phyloP scores from a whole-genome alignment of 1,284 basidiomycete species.

The Wallemia mellicola region DNA sequence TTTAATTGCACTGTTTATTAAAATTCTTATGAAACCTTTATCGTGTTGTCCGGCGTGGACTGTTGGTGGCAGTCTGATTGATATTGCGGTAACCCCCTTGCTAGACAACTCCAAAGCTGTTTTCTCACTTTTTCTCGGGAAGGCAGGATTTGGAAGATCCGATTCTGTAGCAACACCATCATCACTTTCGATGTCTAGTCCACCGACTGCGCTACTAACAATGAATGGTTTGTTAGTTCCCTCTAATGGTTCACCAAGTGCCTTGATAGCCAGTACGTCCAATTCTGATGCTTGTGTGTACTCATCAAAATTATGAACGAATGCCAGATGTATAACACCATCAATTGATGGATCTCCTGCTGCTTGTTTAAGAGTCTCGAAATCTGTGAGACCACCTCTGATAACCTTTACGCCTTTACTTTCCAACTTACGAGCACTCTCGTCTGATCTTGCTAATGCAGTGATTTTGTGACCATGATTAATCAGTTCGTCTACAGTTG shows the following conservation, averaged over 20 bases:
- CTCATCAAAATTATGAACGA: constrained; percentile 8
- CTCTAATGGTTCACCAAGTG: constrained; percentile 6
- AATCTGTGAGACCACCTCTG: constrained; percentile 7
- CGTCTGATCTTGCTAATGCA: constrained; percentile 9
- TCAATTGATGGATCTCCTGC: constrained; percentile 1
- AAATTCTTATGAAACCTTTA: not conserved
- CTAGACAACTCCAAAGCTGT: not conserved
- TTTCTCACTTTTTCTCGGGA: not conserved
- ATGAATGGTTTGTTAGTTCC: constrained; percentile 8
- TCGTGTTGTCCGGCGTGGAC: not conserved
- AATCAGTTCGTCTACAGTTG: constrained; percentile 8
- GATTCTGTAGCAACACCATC: not conserved
- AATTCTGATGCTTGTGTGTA: constrained; percentile 3
- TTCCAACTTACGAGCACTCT: constrained; percentile 6
- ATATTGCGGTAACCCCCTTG: not conserved
- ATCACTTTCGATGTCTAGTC: not conserved
- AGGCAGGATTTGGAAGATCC: not conserved
- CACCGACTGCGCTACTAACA: constrained; percentile 5
- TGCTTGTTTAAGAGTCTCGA: constrained; percentile 6
- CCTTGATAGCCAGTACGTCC: constrained; percentile 7
- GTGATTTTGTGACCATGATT: constrained; percentile 9
- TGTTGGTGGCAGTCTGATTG: not conserved
- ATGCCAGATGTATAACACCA: constrained; percentile 10
- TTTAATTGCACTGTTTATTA: not conserved
- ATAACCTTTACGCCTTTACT: constrained; percentile 6